Percentiles rank a stretch among this genome's conserved stretches.
Conservation (phyloP, 176 grass and related monocot genomes). For the Lolium multiflorum region DNA sequence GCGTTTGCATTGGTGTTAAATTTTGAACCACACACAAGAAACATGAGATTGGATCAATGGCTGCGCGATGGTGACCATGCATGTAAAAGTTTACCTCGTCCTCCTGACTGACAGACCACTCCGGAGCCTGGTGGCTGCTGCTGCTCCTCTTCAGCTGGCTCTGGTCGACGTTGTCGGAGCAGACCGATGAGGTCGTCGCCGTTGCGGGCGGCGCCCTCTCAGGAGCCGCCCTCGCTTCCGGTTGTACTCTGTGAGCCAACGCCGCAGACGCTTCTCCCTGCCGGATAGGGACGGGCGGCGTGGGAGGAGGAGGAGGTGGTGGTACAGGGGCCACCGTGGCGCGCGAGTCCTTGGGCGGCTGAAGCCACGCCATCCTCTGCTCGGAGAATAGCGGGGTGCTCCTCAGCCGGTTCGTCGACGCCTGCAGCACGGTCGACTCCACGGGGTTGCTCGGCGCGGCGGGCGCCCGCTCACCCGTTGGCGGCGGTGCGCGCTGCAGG, state of each 20-base stretch:
- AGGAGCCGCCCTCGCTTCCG: conserved; percentile 11
- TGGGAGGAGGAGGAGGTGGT: neutral
- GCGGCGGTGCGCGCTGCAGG: conserved; percentile 33
- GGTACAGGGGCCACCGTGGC: neutral
- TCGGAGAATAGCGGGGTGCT: conserved; percentile 56
- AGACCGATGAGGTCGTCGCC: conserved; percentile 45
- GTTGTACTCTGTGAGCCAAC: neutral
- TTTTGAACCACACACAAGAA: neutral
- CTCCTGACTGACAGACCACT: conserved; percentile 41
- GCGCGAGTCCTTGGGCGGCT: conserved; percentile 36
- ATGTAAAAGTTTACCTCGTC: conserved; percentile 34
- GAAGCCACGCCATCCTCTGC: conserved; percentile 66
- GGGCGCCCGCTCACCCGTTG: neutral
- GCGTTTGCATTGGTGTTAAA: neutral
- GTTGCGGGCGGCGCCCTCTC: neutral
- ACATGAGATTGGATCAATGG: neutral
- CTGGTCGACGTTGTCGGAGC: conserved; percentile 50
- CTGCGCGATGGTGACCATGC: neutral
- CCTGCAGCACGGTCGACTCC: conserved; percentile 48
- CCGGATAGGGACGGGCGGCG: neutral
- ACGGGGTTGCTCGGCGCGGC: conserved; percentile 26
- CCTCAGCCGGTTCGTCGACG: conserved; percentile 34
- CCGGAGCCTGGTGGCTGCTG: neutral
- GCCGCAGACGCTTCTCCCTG: neutral
- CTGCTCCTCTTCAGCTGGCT: conserved; percentile 31